These are phyloP conservation scores for Neoconidiobolus thromboides DNA, from an alignment of 371 early-diverging fungal species.

Conservation along the genomic window DNA sequence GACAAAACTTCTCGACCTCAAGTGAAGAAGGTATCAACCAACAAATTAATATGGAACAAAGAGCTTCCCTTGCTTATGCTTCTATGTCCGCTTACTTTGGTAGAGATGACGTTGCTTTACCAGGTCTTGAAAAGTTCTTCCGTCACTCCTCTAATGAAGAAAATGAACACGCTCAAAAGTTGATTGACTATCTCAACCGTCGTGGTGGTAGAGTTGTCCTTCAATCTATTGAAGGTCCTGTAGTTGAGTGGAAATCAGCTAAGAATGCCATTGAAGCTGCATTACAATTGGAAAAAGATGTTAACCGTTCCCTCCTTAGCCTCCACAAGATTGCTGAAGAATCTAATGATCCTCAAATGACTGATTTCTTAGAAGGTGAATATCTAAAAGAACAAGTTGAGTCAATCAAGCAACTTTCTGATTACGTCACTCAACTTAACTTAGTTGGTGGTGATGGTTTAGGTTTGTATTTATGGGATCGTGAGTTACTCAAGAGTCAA, in stretches of 20 bases:
- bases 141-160: constrained; percentile 28
- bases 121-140: constrained; percentile 40
- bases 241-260: constrained; percentile 37
- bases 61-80: constrained; percentile 33
- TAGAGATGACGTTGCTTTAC: constrained; percentile 27
- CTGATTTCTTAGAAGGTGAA: constrained; percentile 29
- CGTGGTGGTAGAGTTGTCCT: constrained; percentile 33
- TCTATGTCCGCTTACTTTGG: constrained; percentile 36
- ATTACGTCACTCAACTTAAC: constrained; percentile 42
- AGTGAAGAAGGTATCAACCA: constrained; percentile 44
- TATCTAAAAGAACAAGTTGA: constrained; percentile 46
- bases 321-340: constrained; percentile 26
- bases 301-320: constrained; percentile 34
- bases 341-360: constrained; percentile 29
- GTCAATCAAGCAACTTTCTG: constrained; percentile 39
- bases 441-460: constrained; percentile 32
- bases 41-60: constrained; percentile 36
- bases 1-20: constrained; percentile 40
- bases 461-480: constrained; percentile 13
- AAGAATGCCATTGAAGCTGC: constrained; percentile 41
- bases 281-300: constrained; percentile 43
- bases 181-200: constrained; percentile 36
- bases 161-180: constrained; percentile 27
- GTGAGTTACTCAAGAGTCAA: not conserved
- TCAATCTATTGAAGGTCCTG: constrained; percentile 17